Evolutionary conservation across 108 stramenopile genomes (phyloP).

Genomic region (Nitzschia sp.): DNA sequence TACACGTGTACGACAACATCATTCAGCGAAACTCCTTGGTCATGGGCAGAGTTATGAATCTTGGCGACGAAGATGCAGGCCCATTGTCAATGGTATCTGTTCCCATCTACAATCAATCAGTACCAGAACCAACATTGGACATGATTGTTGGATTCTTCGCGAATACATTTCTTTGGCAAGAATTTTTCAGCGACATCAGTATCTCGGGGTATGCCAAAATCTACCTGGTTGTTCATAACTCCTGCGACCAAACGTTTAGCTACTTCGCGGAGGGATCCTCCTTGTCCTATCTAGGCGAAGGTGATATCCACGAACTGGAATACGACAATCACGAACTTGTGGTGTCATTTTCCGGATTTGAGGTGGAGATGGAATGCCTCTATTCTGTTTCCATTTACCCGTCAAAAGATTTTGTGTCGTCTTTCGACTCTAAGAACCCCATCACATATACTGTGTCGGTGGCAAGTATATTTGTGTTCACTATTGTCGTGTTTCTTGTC

Average conservation of each 20-base stretch:
- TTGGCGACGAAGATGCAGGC: not conserved
- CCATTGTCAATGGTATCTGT: not conserved
- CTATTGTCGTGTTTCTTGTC: slow-evolving; percentile 19
- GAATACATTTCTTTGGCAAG: not conserved
- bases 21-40: not conserved
- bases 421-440: not conserved
- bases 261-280: not conserved
- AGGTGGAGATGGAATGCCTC: not conserved
- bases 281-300: not conserved
- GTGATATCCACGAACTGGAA: not conserved
- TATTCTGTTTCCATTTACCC: slow-evolving; percentile 5
- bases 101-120: not conserved
- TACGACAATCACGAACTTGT: not conserved
- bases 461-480: slow-evolving; percentile 20
- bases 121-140: not conserved
- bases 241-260: not conserved
- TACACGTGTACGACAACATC: not conserved
- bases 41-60: not conserved
- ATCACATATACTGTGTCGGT: slow-evolving; percentile 6
- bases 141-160: not conserved
- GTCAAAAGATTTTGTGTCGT: not conserved
- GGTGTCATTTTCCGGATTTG: not conserved
- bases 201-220: not conserved
- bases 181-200: not conserved
- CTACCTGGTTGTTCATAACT: not conserved